Conservation (phyloP, 257 asterid species). For the Ocimum tenuiflorum region DNA sequence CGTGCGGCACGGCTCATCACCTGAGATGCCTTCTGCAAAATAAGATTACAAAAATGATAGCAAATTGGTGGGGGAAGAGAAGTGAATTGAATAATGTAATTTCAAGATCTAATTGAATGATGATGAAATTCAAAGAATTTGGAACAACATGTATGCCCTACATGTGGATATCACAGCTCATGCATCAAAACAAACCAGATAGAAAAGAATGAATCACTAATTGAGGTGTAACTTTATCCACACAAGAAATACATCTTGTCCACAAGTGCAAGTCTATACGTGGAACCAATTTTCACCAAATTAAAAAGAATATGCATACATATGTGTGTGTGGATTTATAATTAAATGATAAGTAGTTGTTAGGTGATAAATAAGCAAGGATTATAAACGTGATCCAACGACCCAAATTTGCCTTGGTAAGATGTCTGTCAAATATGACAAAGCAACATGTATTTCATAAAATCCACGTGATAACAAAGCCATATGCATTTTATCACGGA, state of each 20-base stretch:
- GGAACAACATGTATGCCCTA: neutral
- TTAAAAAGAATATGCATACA: neutral
- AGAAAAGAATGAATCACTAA: slow-evolving; percentile 12
- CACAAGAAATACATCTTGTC: slow-evolving; percentile 12
- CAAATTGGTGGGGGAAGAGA: neutral
- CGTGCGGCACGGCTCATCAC: slow-evolving; percentile 89
- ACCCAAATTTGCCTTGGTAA: no score
- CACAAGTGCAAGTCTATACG: slow-evolving; percentile 15
- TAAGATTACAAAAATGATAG: slow-evolving; percentile 5
- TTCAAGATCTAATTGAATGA: no score
- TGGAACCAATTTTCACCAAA: slow-evolving; percentile 7
- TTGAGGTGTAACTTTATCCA: slow-evolving; percentile 12
- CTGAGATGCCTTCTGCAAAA: slow-evolving; percentile 79
- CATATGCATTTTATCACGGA: no score
- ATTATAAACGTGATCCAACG: no score
- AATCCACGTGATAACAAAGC: no score
- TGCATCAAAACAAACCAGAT: slow-evolving; percentile 3
- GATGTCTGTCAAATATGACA: no score
- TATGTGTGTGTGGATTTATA: neutral
- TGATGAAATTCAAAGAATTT: neutral
- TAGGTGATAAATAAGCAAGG: no score
- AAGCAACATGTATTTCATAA: no score
- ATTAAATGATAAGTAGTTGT: no score
- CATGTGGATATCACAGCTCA: slow-evolving; percentile 11
- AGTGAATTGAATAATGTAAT: neutral